phyloP scores from a whole-genome alignment of 495 filamentous ascomycete species.

The Penicillium desertorum region DNA sequence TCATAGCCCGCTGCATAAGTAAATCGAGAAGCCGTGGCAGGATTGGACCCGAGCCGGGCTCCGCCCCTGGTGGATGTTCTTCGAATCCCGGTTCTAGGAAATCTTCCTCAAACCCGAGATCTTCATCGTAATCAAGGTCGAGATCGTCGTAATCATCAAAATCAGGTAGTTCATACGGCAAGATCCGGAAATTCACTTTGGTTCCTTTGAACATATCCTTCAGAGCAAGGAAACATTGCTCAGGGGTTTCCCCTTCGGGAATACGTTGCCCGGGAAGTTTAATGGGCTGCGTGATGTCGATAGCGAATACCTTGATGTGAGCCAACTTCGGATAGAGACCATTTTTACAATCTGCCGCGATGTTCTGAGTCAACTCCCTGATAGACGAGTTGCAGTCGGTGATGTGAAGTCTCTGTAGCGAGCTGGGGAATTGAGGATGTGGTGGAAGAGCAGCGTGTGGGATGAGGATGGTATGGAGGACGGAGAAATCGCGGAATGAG shows the following conservation, averaged over 20 bases:
- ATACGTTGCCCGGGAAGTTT: slow-evolving; percentile 23
- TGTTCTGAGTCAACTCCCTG: slow-evolving; percentile 16
- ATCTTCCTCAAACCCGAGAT: background rate
- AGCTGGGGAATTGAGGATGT: slow-evolving; percentile 24
- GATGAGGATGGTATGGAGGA: slow-evolving; percentile 21
- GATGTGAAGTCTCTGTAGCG: slow-evolving; percentile 19
- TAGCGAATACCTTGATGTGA: slow-evolving; percentile 16
- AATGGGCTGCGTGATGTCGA: slow-evolving; percentile 25
- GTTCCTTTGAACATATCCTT: slow-evolving; percentile 24
- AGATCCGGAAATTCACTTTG: slow-evolving; percentile 23
- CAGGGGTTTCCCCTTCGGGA: slow-evolving; percentile 24
- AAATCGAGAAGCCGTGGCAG: slow-evolving; percentile 7
- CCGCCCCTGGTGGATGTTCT: background rate
- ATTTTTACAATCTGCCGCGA: slow-evolving; percentile 25
- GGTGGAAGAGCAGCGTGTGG: slow-evolving; percentile 24
- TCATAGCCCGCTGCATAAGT: slow-evolving; percentile 11
- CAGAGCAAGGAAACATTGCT: slow-evolving; percentile 22
- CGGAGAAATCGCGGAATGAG: slow-evolving; percentile 26
- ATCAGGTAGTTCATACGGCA: slow-evolving; percentile 12
- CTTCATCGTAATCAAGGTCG: slow-evolving; percentile 7
- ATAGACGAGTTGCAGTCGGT: slow-evolving; percentile 30
- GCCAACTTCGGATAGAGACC: slow-evolving; percentile 22
- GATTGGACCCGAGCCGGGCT: background rate
- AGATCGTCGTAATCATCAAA: slow-evolving; percentile 13
- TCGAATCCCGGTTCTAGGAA: background rate